phyloP scores from a whole-genome alignment of 306 rosid genomes.

The Castanea crenata region DNA sequence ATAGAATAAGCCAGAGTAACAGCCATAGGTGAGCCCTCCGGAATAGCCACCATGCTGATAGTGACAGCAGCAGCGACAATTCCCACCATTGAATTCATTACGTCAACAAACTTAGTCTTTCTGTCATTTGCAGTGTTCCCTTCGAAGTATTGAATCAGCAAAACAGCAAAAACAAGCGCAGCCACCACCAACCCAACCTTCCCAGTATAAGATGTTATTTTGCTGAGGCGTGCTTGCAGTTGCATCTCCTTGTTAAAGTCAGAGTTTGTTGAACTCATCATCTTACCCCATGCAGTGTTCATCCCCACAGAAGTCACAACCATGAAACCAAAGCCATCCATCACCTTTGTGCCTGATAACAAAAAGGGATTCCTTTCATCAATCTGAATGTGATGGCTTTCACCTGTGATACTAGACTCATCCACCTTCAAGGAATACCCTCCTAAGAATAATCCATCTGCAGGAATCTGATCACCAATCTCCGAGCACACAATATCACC shows the following conservation, averaged over 20 bases:
- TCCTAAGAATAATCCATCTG: conserved; percentile 20
- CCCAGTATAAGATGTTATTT: conserved; percentile 11
- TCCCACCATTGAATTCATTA: conserved; percentile 11
- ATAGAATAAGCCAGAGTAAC: conserved; percentile 28
- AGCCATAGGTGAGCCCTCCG: conserved; percentile 27
- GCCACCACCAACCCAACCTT: conserved; percentile 16
- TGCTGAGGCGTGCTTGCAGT: conserved; percentile 15
- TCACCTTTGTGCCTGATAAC: conserved; percentile 29
- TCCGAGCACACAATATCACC: conserved; percentile 24
- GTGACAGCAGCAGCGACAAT: conserved; percentile 21
- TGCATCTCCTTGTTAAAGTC: conserved; percentile 4
- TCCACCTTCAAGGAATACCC: conserved; percentile 25
- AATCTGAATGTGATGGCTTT: conserved; percentile 12
- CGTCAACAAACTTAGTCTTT: conserved; percentile 5
- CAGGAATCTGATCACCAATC: conserved; percentile 29
- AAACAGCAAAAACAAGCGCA: conserved; percentile 5
- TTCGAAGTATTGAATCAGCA: conserved; percentile 20
- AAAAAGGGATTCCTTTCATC: conserved; percentile 16
- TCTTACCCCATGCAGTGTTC: conserved; percentile 24
- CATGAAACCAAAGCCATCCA: conserved; percentile 26
- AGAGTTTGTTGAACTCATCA: conserved; percentile 17
- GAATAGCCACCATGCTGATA: conserved; percentile 22
- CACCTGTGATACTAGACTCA: conserved; percentile 27
- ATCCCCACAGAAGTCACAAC: conserved; percentile 26
- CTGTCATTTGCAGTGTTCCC: conserved; percentile 13